Conservation (phyloP, 805 yeast genomes). For the Maudiozyma saulgeensis region DNA sequence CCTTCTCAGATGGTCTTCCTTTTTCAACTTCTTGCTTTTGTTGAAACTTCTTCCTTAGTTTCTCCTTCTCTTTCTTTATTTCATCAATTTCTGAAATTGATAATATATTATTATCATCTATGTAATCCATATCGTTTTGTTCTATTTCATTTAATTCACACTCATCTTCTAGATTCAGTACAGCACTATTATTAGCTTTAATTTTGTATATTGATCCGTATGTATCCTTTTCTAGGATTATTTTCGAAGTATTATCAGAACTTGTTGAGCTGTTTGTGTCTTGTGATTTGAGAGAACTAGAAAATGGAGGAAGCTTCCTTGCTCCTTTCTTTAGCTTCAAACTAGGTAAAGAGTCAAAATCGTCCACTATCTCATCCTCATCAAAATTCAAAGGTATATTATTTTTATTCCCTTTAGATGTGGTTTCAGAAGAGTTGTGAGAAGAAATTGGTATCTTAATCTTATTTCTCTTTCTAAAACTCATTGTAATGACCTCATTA, state of each 20-base stretch:
- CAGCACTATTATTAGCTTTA: not conserved
- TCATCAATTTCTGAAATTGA: not conserved
- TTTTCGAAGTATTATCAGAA: not conserved
- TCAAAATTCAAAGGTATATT: too few relatives aligned
- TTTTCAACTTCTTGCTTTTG: not conserved
- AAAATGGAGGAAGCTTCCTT: not conserved
- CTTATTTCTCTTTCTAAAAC: constrained; percentile 3
- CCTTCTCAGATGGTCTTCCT: constrained; percentile 12
- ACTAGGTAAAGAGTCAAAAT: not conserved
- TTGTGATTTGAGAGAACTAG: not conserved
- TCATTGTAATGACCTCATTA: not conserved
- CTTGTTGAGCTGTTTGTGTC: not conserved
- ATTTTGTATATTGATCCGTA: not conserved
- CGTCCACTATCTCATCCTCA: not conserved
- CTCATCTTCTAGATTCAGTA: constrained; percentile 3
- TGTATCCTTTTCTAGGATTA: not conserved
- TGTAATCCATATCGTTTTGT: not conserved
- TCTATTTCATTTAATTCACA: constrained; percentile 1
- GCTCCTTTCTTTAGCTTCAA: not conserved
- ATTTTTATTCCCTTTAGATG: not conserved
- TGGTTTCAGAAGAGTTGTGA: not conserved
- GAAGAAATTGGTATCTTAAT: constrained; percentile 2
- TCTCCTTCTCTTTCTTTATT: not conserved
- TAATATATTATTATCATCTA: constrained; percentile 1
- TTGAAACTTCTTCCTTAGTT: not conserved